Base-by-base conservation (phyloP, 202 grass and related monocot genomes). In the Digitaria exilis region DNA sequence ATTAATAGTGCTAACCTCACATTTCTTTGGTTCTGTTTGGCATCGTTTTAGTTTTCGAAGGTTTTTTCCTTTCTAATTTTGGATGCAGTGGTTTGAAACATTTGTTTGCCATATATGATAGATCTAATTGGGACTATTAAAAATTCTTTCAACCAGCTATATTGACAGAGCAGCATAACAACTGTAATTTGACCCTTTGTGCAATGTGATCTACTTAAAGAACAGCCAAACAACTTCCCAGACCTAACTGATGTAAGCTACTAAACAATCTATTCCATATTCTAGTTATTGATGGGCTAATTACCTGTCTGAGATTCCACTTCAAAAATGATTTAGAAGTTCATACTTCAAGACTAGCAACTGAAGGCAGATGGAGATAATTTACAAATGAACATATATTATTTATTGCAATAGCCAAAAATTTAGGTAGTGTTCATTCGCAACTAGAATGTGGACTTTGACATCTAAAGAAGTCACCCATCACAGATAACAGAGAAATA, bases 381-480 rank as follows among this genome's bases (percentile, higher is more conserved):
- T 71, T 30, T 56, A 70, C 55, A 65, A 67, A 57, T 7, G 29
- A 60, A 71, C 49, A 18, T 63, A 77, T 48, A 34, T 77, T 73
- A 14, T 57, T 78, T 65, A 16, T 73, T 73, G 24, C 39, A 41
- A 42, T 82, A 63, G 65, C 48, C 11, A 60, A 64, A 49, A 22
- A 68, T 29, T 70, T 58, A 17, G 62, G 62, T 71, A 71, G 25
- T 45, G 25, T 29, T 71, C 7, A 71, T 72, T 82, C 22, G 16
- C 67, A 9, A 21, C 48, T 59, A 65, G 34, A 14, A 0, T 29
- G 58, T 51, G 30, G 46, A 86, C 30, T 14, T 46, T 35, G 26
- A 68, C 11, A 73, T 78, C 24, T 73, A 69, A 86, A 63, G 42
- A 79, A 69, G 25, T 74, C 19, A 35, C 25, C 82, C 39, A 50